phyloP scores from a whole-genome alignment of 1,284 basidiomycete species.

The Xerocomus nothofagi region DNA sequence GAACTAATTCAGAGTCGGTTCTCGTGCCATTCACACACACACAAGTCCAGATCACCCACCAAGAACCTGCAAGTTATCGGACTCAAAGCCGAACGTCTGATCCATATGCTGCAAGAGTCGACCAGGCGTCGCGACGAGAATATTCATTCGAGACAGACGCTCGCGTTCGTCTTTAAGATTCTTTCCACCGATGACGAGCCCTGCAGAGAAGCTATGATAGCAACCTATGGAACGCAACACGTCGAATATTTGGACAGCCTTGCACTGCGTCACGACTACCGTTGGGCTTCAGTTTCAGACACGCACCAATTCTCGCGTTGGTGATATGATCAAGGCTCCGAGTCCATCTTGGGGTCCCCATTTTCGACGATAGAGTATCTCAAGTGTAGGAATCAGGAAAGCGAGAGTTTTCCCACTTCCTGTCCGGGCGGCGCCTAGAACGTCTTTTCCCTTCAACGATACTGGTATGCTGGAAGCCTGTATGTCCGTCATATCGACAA shows the following conservation, averaged over 20 bases:
- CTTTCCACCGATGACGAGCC: conserved; percentile 96
- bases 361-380: conserved; percentile 69
- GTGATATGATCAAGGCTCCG: conserved; percentile 92
- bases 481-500: conserved; percentile 85
- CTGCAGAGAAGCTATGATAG: conserved; percentile 91
- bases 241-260: conserved; percentile 98
- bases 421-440: conserved; percentile 78
- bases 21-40: not conserved
- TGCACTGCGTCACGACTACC: conserved; percentile 5
- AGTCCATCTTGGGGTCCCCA: conserved; percentile 86
- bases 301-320: conserved; percentile 88
- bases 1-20: conserved; percentile 50
- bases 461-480: conserved; percentile 64
- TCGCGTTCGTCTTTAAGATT: conserved; percentile 92
- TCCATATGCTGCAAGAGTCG: conserved; percentile 97
- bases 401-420: conserved; percentile 86
- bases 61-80: conserved; percentile 88
- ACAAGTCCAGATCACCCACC: conserved; percentile 47
- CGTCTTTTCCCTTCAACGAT: conserved; percentile 65
- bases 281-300: conserved; percentile 1
- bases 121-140: conserved; percentile 95
- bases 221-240: conserved; percentile 91
- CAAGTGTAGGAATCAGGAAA: conserved; percentile 78
- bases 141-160: conserved; percentile 91
- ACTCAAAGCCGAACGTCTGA: conserved; percentile 94